Percentiles rank a stretch among this genome's conserved stretches.
These are phyloP conservation scores for Phaseolus coccineus DNA, from an alignment of 331 rosid species.

Conservation along the genomic window DNA sequence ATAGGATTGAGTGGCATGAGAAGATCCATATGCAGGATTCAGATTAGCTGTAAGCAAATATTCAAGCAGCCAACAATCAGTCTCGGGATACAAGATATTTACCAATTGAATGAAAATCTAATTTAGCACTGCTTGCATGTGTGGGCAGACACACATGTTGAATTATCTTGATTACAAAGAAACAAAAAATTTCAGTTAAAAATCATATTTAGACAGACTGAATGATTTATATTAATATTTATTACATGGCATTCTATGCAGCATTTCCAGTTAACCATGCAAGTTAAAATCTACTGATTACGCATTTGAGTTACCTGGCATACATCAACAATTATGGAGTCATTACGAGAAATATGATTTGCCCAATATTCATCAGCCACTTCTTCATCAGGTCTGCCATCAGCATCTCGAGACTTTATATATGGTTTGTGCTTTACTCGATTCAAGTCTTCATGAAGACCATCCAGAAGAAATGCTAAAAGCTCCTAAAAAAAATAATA, in stretches of 20 bases:
- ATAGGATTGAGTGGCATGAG: neutral
- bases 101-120: neutral
- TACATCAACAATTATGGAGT: slow-evolving; percentile 96
- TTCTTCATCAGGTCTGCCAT: slow-evolving; percentile 98
- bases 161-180: neutral
- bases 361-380: slow-evolving; percentile 99
- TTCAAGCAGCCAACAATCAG: neutral
- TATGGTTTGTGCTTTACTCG: slow-evolving; percentile 97
- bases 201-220: slow-evolving; percentile 20
- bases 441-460: slow-evolving; percentile 98
- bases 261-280: slow-evolving; percentile 31
- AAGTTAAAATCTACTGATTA: slow-evolving; percentile 17
- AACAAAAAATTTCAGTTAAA: neutral
- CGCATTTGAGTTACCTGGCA: slow-evolving; percentile 82
- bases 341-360: slow-evolving; percentile 97
- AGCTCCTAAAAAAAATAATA: slow-evolving; percentile 77
- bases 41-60: slow-evolving; percentile 10
- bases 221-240: slow-evolving; percentile 26
- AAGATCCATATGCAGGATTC: neutral
- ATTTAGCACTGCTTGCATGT: neutral
- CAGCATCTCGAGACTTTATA: slow-evolving; percentile 93
- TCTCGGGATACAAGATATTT: neutral
- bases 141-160: neutral
- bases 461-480: slow-evolving; percentile 96
- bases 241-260: slow-evolving; percentile 1